Evolutionary conservation across 202 grass and related monocot species (phyloP), one percentile per base, ranked within the genome.

Genomic region (Panicum virgatum): DNA sequence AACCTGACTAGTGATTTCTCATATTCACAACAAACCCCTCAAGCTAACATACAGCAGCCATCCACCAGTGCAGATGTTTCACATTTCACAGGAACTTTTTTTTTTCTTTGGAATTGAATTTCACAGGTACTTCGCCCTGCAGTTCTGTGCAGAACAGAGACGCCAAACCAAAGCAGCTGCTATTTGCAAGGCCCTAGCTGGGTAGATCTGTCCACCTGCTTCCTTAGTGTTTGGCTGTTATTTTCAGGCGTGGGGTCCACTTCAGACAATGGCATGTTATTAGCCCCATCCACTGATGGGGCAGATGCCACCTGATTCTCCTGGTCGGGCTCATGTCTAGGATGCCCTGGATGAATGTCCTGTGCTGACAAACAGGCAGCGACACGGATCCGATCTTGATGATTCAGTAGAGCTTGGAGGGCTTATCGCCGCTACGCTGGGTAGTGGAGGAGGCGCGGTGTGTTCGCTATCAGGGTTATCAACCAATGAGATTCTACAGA

Each of bases 401-500:
- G 78, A 34, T 80, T 87, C 40, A 4, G 81, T 86, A 38, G 88
- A 86, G 63, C 80, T 88, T 64, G 85, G 79, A 58, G 86, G 76
- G 77, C 74, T 80, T 18, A 85, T 73, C 52, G 54, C 83, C 52
- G 54, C 83, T 29, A 85, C 40, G 58, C 42, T 80, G 44, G 67
- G 80, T 68, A 83, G 68, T 1, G 86, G 51, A 15, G 77, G 85
- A 53, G 74, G 73, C 16, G 29, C 36, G 27, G 62, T 65, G 72
- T 80, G 79, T 38, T 80, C 88, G 36, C 62, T 82, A 47, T 92
- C 87, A 18, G 80, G 79, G 62, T 86, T 82, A 68, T 86, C 77
- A 27, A 84, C 77, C 69, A 92, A 70, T 37, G 86, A 92, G 86
- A 92, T 74, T 87, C 88, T 75, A 75, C 93, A 89, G 12, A 91